Evolutionary conservation across 306 rosid species (phyloP).

Genomic region (Pueraria montana): DNA sequence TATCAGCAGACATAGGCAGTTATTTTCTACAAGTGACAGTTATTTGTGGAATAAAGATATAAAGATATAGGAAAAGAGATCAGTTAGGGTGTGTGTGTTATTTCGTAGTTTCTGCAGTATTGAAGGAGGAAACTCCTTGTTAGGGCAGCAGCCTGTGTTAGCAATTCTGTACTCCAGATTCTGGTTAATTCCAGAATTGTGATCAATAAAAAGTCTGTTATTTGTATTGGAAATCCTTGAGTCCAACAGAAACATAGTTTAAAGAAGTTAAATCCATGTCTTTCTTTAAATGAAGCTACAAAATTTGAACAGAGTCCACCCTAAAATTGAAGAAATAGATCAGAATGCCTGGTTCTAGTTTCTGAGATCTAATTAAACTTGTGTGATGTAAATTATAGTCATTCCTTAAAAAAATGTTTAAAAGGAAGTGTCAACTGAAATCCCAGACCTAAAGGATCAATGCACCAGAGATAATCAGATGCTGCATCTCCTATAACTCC

Average conservation of each 20-base stretch:
- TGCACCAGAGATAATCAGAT: conserved; percentile 98
- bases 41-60: too few relatives aligned
- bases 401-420: conserved; percentile 22
- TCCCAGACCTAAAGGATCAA: conserved; percentile 91
- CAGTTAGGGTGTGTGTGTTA: too few relatives aligned
- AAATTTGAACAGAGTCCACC: background rate
- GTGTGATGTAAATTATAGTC: background rate
- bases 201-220: too few relatives aligned
- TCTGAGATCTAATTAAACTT: background rate
- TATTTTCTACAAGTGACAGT: too few relatives aligned
- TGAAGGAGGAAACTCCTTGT: too few relatives aligned
- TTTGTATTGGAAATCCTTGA: too few relatives aligned
- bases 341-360: conserved; percentile 20
- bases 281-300: conserved; percentile 28
- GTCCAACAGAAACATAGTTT: conserved; percentile 7
- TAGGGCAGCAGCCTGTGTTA: too few relatives aligned
- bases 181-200: too few relatives aligned
- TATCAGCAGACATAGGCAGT: too few relatives aligned
- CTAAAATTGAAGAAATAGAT: conserved; percentile 24
- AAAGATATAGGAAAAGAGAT: too few relatives aligned
- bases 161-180: too few relatives aligned
- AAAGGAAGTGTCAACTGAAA: conserved; percentile 38
- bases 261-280: conserved; percentile 1
- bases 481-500: conserved; percentile 89
- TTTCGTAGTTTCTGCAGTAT: too few relatives aligned